Evolutionary conservation across 2,329 filamentous ascomycete species (phyloP).

Genomic region (Hypoxylon sp.): DNA sequence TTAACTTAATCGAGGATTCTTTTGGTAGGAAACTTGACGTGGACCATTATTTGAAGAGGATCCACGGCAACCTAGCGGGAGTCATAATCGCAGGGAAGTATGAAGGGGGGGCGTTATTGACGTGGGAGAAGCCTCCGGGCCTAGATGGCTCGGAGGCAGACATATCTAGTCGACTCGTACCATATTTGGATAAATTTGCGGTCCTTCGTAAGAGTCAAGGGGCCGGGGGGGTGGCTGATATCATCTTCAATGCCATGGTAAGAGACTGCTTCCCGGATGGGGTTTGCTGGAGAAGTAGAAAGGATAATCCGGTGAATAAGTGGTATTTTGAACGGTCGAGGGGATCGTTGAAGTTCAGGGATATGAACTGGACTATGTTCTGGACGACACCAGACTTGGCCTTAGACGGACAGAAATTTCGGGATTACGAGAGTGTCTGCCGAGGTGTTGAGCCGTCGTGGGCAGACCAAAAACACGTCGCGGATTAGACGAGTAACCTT

Average conservation of each 20-base stretch:
- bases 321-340: conserved; percentile 97
- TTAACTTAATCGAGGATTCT: conserved; percentile 92
- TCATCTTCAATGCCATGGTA: conserved; percentile 97
- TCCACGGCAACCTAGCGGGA: conserved; percentile 84
- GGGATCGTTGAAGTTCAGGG: conserved; percentile 84
- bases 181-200: conserved; percentile 97
- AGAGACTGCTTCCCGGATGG: conserved; percentile 87
- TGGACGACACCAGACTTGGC: conserved; percentile 84
- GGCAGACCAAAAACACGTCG: conserved; percentile 69
- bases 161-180: conserved; percentile 76
- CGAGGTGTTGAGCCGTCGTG: conserved; percentile 72
- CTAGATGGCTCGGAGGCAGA: conserved; percentile 67
- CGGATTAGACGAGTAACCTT: conserved; percentile 61
- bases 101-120: conserved; percentile 93
- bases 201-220: conserved; percentile 91
- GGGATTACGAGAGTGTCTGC: conserved; percentile 82
- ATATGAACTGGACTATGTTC: conserved; percentile 97
- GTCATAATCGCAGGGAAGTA: conserved; percentile 97
- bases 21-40: conserved; percentile 89
- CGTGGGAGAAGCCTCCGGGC: conserved; percentile 85
- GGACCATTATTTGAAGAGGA: conserved; percentile 82
- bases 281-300: conserved; percentile 91
- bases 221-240: conserved; percentile 90
- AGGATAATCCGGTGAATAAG: conserved; percentile 96
- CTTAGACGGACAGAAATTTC: conserved; percentile 66